A percentile compares a stretch with the other conserved stretches of the same genome.
These are phyloP conservation scores for Neopestalotiopsis sp. DNA, from an alignment of 2,329 filamentous ascomycete genomes.

Conservation along the genomic window DNA sequence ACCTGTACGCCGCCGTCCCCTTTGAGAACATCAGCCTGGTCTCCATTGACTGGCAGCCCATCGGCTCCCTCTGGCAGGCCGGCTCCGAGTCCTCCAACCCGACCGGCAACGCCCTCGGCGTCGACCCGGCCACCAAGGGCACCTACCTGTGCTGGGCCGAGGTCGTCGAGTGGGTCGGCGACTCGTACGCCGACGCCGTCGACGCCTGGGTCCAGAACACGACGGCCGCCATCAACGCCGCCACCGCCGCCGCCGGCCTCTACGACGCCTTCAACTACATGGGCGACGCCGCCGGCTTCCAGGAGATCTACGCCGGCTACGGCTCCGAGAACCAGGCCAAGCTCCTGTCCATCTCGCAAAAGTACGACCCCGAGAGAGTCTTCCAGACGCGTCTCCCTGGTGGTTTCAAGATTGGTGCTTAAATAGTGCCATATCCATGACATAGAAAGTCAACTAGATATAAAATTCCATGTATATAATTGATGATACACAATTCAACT, in stretches of 20 bases:
- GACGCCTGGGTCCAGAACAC: slow-evolving; percentile 25
- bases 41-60: slow-evolving; percentile 37
- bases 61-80: slow-evolving; percentile 35
- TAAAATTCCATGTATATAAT: slow-evolving; percentile 8
- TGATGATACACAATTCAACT: background rate
- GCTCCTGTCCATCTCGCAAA: slow-evolving; percentile 26
- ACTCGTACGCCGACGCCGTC: slow-evolving; percentile 32
- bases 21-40: slow-evolving; percentile 24
- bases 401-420: slow-evolving; percentile 24
- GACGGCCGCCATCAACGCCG: slow-evolving; percentile 26
- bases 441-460: background rate
- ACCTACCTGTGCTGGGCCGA: slow-evolving; percentile 31
- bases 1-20: slow-evolving; percentile 26
- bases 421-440: background rate
- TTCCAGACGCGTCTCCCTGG: slow-evolving; percentile 23
- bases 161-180: slow-evolving; percentile 30
- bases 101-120: slow-evolving; percentile 39
- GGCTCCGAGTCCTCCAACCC: slow-evolving; percentile 32
- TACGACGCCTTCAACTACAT: slow-evolving; percentile 46
- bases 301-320: slow-evolving; percentile 42
- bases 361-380: slow-evolving; percentile 30
- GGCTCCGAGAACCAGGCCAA: slow-evolving; percentile 37
- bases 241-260: slow-evolving; percentile 36
- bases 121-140: slow-evolving; percentile 37
- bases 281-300: slow-evolving; percentile 40